phyloP scores from a whole-genome alignment of 75 land plant genomes.

The Pinus albicaulis region DNA sequence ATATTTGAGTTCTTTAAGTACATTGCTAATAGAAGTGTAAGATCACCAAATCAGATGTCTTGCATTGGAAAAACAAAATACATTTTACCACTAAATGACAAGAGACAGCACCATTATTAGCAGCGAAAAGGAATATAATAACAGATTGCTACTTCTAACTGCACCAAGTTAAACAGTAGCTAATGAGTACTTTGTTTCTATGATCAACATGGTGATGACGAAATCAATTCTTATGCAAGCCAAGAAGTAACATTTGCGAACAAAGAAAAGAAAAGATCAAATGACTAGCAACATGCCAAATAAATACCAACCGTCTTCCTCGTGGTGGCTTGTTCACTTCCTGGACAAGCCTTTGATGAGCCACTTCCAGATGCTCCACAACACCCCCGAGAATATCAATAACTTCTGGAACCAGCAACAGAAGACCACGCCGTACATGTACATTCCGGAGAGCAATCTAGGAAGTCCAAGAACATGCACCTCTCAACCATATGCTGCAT shows the following conservation, averaged over 20 bases:
- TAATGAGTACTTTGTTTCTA: background rate
- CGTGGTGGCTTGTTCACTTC: constrained; percentile 94
- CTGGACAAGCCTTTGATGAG: constrained; percentile 67
- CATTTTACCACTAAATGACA: background rate
- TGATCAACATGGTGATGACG: background rate
- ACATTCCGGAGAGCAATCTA: constrained; percentile 80
- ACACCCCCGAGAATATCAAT: constrained; percentile 77
- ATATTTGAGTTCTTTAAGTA: background rate
- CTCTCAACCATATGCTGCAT: constrained; percentile 9
- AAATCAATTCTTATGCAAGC: background rate
- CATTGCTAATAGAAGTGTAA: no score
- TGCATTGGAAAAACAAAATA: background rate
- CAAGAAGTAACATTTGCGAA: background rate
- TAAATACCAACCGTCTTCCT: constrained; percentile 66
- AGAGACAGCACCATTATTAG: background rate
- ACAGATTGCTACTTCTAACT: background rate
- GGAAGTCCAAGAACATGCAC: constrained; percentile 2
- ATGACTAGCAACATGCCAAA: background rate
- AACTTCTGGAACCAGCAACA: constrained; percentile 85
- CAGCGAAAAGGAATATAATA: background rate
- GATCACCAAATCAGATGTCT: background rate
- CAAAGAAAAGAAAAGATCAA: constrained; percentile 1
- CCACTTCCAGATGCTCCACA: constrained; percentile 72
- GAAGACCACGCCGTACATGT: constrained; percentile 72
- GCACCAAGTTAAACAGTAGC: background rate